Conservation (phyloP, 768 basidiomycete species). For the Lentinula raphanica region DNA sequence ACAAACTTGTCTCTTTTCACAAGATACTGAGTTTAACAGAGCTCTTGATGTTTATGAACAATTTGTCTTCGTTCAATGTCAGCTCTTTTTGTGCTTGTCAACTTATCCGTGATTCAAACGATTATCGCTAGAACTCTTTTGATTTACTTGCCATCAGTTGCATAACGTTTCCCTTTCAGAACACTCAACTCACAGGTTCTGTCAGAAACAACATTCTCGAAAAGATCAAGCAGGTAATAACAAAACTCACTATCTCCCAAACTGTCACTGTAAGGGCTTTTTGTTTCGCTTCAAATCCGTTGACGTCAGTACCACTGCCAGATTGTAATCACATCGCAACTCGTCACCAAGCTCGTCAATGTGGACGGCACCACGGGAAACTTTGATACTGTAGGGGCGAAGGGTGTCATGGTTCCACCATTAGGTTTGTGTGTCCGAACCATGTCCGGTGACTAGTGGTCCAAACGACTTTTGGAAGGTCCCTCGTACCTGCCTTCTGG, state of each 20-base stretch:
- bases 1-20: constrained; percentile 32
- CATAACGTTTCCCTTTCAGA: constrained; percentile 64
- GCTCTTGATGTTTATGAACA: constrained; percentile 54
- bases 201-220: constrained; percentile 43
- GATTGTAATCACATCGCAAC: constrained; percentile 61
- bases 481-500: constrained; percentile 37
- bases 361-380: constrained; percentile 60
- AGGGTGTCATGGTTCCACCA: constrained; percentile 61
- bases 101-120: neutral
- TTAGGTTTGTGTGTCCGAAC: constrained; percentile 38
- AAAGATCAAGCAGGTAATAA: constrained; percentile 46
- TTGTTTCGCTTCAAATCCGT: neutral
- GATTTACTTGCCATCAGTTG: constrained; percentile 51
- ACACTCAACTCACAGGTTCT: constrained; percentile 29
- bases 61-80: constrained; percentile 47
- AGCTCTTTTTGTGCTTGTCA: constrained; percentile 8
- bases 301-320: constrained; percentile 20
- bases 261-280: constrained; percentile 42
- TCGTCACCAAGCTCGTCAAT: constrained; percentile 63
- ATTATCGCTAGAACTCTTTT: constrained; percentile 37
- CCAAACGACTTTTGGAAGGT: constrained; percentile 16
- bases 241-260: constrained; percentile 40
- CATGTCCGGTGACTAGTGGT: neutral
- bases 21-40: constrained; percentile 45
- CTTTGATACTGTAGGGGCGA: constrained; percentile 56